phyloP scores from a whole-genome alignment of 169 alveolate species.

The Plasmodium relictum region DNA sequence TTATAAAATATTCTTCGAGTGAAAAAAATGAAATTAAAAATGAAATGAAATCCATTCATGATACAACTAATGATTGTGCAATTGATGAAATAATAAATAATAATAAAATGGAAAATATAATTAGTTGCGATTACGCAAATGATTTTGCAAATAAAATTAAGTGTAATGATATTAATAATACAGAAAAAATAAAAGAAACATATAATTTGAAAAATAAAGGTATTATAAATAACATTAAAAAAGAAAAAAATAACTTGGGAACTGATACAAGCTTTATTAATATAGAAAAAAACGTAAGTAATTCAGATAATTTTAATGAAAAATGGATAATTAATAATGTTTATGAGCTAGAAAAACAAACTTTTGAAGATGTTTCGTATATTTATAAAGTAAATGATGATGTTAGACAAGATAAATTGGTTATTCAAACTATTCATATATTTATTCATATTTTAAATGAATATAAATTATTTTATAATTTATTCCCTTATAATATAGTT shows the following conservation, averaged over 20 bases:
- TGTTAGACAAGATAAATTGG: slow-evolving; percentile 89
- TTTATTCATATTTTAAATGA: slow-evolving; percentile 84
- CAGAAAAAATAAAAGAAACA: not conserved
- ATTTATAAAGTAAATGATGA: slow-evolving; percentile 92
- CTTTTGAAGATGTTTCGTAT: slow-evolving; percentile 70
- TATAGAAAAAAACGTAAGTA: not conserved
- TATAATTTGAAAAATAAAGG: not conserved
- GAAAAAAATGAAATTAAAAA: too few species aligned
- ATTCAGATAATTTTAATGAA: not conserved
- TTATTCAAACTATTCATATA: slow-evolving; percentile 86
- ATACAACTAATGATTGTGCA: not conserved
- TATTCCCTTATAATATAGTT: slow-evolving; percentile 83
- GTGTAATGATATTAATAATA: not conserved
- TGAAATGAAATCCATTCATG: too few species aligned
- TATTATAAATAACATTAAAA: not conserved
- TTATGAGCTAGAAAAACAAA: not conserved
- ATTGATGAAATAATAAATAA: not conserved
- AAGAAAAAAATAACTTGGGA: not conserved
- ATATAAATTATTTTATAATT: slow-evolving; percentile 83
- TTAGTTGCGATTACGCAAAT: not conserved
- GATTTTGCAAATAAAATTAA: not conserved
- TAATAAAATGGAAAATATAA: not conserved
- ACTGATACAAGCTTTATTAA: not conserved
- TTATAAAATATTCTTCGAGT: not conserved
- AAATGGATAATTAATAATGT: not conserved